Conservation (phyloP, 2,329 filamentous ascomycete genomes). For the Pezicula rhizophila region DNA sequence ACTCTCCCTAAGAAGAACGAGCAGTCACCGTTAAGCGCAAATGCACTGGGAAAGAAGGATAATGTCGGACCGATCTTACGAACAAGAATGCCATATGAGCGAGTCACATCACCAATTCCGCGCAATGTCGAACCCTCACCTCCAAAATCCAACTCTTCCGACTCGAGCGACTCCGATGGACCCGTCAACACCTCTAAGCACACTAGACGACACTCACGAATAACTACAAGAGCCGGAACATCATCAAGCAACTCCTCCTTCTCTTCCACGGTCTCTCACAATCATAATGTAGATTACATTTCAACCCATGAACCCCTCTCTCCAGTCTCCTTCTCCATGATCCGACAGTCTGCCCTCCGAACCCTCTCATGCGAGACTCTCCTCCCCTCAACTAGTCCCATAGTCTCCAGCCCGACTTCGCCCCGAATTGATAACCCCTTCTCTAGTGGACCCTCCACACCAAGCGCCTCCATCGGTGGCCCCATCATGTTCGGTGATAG, state of each 20-base stretch:
- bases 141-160: conserved; percentile 22
- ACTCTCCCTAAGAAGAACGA: conserved; percentile 48
- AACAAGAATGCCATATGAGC: conserved; percentile 54
- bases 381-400: conserved; percentile 41
- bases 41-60: conserved; percentile 9
- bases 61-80: conserved; percentile 48
- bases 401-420: conserved; percentile 31
- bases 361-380: conserved; percentile 62
- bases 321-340: conserved; percentile 58
- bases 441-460: conserved; percentile 30
- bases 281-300: conserved; percentile 62
- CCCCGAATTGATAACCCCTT: conserved; percentile 34
- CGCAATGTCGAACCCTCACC: conserved; percentile 13
- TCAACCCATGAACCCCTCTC: conserved; percentile 60
- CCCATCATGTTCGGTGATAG: conserved; percentile 66
- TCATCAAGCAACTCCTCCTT: conserved; percentile 32
- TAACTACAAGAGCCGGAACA: conserved; percentile 13
- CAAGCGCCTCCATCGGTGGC: conserved; percentile 51
- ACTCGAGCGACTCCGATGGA: conserved; percentile 22
- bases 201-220: conserved; percentile 11
- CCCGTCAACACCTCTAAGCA: conserved; percentile 12
- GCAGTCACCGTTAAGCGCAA: conserved; percentile 5
- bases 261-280: conserved; percentile 43
- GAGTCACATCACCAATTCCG: conserved; percentile 33
- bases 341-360: conserved; percentile 60